Evolutionary conservation across 1,284 basidiomycete species (phyloP), one percentile per base, ranked within the genome.

Genomic region (Malassezia cuniculi): DNA sequence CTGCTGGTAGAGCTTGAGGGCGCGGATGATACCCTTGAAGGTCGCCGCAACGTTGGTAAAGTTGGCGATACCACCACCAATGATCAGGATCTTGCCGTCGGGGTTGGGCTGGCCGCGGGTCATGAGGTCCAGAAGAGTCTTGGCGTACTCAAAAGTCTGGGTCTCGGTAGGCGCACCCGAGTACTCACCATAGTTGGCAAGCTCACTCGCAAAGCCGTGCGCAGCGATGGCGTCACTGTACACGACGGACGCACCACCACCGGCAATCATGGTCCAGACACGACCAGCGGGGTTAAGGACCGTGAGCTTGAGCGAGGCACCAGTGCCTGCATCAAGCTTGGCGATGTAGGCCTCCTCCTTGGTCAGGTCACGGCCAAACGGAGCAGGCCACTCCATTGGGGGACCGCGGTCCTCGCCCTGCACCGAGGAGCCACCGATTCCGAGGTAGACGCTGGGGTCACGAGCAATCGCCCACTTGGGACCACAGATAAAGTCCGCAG

Each of bases 131-230:
- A 97, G 80, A 68, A 97, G 89, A 22, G 93, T 97, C 76, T 95
- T 95, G 55, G 90, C 90, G 67, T 97, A 97, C 72, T 97, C 90
- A 72, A 90, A 97, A 2, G 90, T 97, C 74, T 97, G 90, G 37
- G 85, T 85, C 71, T 95, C 86, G 14, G 86, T 87, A 31, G 93
- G 93, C 9, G 93, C 93, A 69, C 93, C 93, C 55, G 85, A 90
- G 77, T 97, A 97, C 72, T 97, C 93, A 63, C 90, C 93, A 68
- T 97, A 97, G 76, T 97, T 97, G 70, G 93, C 90, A 49, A 97
- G 81, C 71, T 97, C 93, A 69, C 90, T 77, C 27, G 93, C 87
- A 66, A 80, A 97, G 34, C 90, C 90, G 67, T 89, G 85, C 16
- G 89, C 89, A 44, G 87, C 86, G 55, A 95, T 95, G 53, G 87